Base-by-base conservation (phyloP, 345 rosid species). In the Populus alba region DNA sequence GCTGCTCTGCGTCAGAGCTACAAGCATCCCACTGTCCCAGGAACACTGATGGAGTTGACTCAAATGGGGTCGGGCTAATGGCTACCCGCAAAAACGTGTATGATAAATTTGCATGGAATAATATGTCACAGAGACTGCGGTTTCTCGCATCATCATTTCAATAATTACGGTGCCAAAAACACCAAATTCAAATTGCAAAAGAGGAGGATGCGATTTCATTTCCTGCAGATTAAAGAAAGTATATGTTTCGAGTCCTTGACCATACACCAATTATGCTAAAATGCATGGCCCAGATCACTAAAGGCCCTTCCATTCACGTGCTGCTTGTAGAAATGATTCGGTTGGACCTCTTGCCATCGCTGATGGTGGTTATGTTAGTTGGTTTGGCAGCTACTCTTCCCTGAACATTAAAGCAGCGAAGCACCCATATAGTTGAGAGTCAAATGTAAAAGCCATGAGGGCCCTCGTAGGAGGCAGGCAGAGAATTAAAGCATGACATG, bases 351-450 rank as follows among this genome's bases (percentile, higher is more conserved):
- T 78, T 77, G 59, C 23, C 38, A 66, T 53, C 10, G 49, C 57
- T 68, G 16, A 27, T 53, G 79, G 77, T 33, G 72, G 80, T 81
- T 78, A 78, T 23, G 81, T 70, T 84, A 78, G 87, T 84, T 81
- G 78, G 41, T 73, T 13, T 49, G 81, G 77, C 57, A 47, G 77
- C 78, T 75, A 71, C 16, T 41, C 79, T 61, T 67, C 61, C 66
- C 53, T 70, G 43, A 65, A 41, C 59, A 15, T 74, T 23, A 61
- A 75, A 75, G 59, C 25, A 75, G 66, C 5, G 33, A 27, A 25
- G 9, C 27, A 1, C n/a, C 39, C 41, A 23, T 3, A 23, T 23
- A 59, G 65, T 23, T 23, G 65, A 59, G 65, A 10, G 25, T 59
- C 31, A 63, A 29, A n/a, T 3, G 22, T 8, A 23, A 61, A 63